Conservation (phyloP, 1,284 basidiomycete species). For the Tilletia setariae region DNA sequence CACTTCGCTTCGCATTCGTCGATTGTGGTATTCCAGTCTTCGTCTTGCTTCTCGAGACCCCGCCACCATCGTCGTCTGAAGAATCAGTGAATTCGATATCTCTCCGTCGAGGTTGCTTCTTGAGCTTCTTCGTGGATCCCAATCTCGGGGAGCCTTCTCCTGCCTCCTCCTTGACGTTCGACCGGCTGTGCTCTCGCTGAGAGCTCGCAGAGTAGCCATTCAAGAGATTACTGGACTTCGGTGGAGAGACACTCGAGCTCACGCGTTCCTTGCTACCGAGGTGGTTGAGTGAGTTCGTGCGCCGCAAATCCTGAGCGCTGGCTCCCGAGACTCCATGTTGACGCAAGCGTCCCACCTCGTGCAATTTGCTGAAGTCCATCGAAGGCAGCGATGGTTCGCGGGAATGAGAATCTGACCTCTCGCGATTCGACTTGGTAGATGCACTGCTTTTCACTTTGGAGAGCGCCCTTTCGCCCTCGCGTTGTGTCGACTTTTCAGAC, state of each 20-base stretch:
- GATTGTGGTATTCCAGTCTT: neutral
- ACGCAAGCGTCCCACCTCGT: constrained; percentile 2
- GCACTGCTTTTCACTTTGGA: too few relatives aligned
- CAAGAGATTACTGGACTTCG: neutral
- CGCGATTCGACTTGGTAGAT: neutral
- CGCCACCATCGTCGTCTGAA: neutral
- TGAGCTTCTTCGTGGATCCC: neutral
- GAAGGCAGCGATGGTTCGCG: constrained; percentile 1
- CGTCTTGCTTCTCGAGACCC: neutral
- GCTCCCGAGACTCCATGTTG: neutral
- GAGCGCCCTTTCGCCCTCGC: too few relatives aligned
- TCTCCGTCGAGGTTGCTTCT: neutral
- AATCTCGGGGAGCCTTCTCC: neutral
- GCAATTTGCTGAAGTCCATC: constrained; percentile 12
- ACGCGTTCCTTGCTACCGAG: neutral
- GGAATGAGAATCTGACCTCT: neutral
- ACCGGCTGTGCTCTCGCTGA: neutral
- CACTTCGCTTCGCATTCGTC: neutral
- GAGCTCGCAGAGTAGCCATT: neutral
- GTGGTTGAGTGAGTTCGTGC: neutral
- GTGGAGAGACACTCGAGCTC: neutral
- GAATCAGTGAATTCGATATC: constrained; percentile 15
- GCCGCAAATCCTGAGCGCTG: neutral
- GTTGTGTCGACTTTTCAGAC: too few relatives aligned
- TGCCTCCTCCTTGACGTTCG: neutral